Percentiles rank a stretch among this genome's conserved stretches.
Evolutionary conservation across 202 grass and related monocot genomes (phyloP).

Genomic region (Bolboschoenoplectus hybrid): DNA sequence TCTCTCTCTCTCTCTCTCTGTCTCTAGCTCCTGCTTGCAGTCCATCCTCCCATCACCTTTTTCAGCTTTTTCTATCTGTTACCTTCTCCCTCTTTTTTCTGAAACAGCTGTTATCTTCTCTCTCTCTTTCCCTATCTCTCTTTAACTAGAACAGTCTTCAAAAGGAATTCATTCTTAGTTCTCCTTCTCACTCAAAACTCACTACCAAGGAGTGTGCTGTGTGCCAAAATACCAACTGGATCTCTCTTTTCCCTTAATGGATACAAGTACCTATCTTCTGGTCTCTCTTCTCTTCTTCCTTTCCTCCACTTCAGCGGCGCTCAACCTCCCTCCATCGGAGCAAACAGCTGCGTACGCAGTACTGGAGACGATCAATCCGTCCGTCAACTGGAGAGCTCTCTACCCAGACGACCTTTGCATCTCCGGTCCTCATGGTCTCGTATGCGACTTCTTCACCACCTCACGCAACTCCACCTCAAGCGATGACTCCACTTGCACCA

Average conservation of each 20-base stretch:
- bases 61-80: slow-evolving; percentile 25
- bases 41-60: neutral
- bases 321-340: slow-evolving; percentile 35
- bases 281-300: slow-evolving; percentile 30
- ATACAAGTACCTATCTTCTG: neutral
- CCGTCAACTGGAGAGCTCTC: slow-evolving; percentile 38
- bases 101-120: slow-evolving; percentile 28
- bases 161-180: slow-evolving; percentile 4
- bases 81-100: neutral
- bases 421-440: slow-evolving; percentile 50
- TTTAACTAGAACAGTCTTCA: neutral
- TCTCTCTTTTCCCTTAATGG: slow-evolving; percentile 20
- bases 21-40: slow-evolving; percentile 14
- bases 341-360: slow-evolving; percentile 40
- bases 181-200: neutral
- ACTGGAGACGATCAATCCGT: slow-evolving; percentile 47
- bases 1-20: neutral
- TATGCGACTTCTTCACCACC: slow-evolving; percentile 46
- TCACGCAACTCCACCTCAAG: neutral
- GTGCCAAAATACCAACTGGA: neutral
- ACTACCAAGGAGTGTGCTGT: neutral
- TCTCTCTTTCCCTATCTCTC: neutral
- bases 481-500: neutral
- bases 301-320: neutral
- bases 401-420: slow-evolving; percentile 54